Evolutionary conservation across 2,329 filamentous ascomycete genomes (phyloP).

Genomic region (Mollisiaceae sp.): DNA sequence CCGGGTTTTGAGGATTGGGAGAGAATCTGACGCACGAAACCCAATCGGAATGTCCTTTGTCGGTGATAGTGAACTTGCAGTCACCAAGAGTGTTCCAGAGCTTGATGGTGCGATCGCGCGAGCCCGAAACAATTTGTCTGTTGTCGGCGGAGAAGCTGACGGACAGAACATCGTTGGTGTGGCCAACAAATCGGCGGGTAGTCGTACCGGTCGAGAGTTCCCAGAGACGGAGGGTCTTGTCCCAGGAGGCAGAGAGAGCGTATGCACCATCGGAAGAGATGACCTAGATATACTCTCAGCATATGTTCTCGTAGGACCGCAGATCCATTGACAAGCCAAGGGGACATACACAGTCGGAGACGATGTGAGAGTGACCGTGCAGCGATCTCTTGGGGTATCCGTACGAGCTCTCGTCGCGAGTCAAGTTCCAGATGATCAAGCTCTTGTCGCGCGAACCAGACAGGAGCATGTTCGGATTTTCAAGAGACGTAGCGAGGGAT

Average conservation of each 20-base stretch:
- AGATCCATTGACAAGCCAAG: conserved; percentile 17
- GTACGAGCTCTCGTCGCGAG: conserved; percentile 97
- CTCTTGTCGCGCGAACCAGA: conserved; percentile 98
- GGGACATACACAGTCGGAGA: conserved; percentile 96
- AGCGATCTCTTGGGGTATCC: conserved; percentile 99
- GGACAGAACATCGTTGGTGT: conserved; percentile 99
- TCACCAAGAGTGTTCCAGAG: conserved; percentile 99
- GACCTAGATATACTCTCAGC: conserved; percentile 66
- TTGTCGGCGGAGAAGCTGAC: conserved; percentile 99
- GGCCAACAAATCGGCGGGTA: conserved; percentile 97
- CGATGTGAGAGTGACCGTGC: conserved; percentile 99
- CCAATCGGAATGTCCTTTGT: conserved; percentile 99
- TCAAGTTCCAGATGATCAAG: conserved; percentile 99
- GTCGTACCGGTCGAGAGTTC: conserved; percentile 97
- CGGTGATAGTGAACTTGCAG: conserved; percentile 99
- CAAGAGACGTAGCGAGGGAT: conserved; percentile 95
- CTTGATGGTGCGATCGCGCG: conserved; percentile 98
- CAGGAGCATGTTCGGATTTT: conserved; percentile 99
- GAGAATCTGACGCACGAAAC: conserved; percentile 99
- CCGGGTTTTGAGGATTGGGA: conserved; percentile 99
- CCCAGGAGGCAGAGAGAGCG: conserved; percentile 98
- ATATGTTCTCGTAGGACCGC: conserved; percentile 33
- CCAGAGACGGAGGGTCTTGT: conserved; percentile 99
- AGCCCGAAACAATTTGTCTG: conserved; percentile 99
- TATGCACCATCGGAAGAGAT: conserved; percentile 99